Conservation (phyloP, 352 stramenopile genomes). For the Pythium brachiatum region DNA sequence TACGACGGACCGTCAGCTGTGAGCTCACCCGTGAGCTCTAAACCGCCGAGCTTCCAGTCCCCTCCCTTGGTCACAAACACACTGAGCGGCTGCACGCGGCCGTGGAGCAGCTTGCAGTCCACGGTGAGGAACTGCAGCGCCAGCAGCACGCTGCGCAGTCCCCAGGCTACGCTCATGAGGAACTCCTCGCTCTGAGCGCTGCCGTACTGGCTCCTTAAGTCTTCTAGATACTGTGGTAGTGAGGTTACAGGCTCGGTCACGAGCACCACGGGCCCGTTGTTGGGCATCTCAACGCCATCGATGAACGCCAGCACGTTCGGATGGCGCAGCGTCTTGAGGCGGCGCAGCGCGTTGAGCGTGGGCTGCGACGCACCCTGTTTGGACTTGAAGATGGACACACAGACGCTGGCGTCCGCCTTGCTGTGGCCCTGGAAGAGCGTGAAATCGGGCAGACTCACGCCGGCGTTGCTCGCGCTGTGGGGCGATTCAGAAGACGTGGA, state of each 20-base stretch:
- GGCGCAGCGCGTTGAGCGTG: conserved; percentile 89
- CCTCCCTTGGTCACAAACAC: conserved; percentile 95
- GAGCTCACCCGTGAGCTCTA: conserved; percentile 89
- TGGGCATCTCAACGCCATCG: conserved; percentile 69
- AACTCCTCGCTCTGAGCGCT: conserved; percentile 57
- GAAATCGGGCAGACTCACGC: conserved; percentile 67
- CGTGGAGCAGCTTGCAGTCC: conserved; percentile 93
- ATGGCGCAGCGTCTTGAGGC: conserved; percentile 93
- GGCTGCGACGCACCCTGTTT: conserved; percentile 73
- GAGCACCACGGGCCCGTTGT: conserved; percentile 89
- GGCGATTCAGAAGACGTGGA: conserved; percentile 26
- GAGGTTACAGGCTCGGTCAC: conserved; percentile 93
- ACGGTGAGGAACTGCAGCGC: conserved; percentile 93
- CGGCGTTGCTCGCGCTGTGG: conserved; percentile 32
- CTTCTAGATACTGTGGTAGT: conserved; percentile 87
- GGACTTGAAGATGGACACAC: conserved; percentile 93
- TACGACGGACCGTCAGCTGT: conserved; percentile 77
- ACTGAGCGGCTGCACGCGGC: conserved; percentile 84
- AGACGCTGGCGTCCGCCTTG: conserved; percentile 72
- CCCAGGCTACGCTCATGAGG: conserved; percentile 90
- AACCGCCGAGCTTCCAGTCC: conserved; percentile 95
- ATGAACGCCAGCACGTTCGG: conserved; percentile 92
- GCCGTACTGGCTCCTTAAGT: conserved; percentile 61
- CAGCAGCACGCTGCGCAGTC: conserved; percentile 90
- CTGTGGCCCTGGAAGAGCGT: conserved; percentile 82